These are phyloP conservation scores for Chenopodium formosanum DNA, from an alignment of 148 eudicot genomes.

Conservation along the genomic window DNA sequence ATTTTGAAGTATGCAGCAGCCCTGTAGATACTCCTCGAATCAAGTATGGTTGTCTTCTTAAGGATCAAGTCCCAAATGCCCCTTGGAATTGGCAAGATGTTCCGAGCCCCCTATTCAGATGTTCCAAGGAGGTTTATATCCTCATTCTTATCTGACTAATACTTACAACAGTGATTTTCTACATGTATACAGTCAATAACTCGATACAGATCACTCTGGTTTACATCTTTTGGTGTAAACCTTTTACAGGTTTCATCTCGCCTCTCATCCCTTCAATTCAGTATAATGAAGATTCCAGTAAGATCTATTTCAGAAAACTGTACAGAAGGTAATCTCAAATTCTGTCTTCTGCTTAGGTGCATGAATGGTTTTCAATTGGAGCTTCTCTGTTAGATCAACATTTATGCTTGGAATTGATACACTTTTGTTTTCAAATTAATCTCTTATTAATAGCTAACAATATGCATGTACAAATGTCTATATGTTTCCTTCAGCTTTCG, in stretches of 20 bases:
- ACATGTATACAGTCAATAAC: background rate
- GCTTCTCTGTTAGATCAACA: background rate
- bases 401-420: background rate
- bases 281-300: constrained; percentile 74
- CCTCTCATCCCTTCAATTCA: constrained; percentile 56
- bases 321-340: constrained; percentile 49
- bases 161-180: background rate
- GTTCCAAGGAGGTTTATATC: constrained; percentile 57
- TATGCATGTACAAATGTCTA: background rate
- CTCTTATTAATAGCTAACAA: background rate
- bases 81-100: constrained; percentile 76
- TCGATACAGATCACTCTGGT: constrained; percentile 5
- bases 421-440: background rate
- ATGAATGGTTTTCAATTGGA: background rate
- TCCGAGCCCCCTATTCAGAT: constrained; percentile 56
- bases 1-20: constrained; percentile 65
- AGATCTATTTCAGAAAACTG: constrained; percentile 39
- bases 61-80: constrained; percentile 38
- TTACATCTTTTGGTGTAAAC: background rate
- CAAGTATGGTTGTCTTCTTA: constrained; percentile 54
- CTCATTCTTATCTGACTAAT: background rate
- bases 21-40: constrained; percentile 64
- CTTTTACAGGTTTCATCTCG: constrained; percentile 50
- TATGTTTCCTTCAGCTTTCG: background rate
- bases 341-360: background rate